Conservation (phyloP, 2,329 filamentous ascomycete species). For the Talaromyces sp. region DNA sequence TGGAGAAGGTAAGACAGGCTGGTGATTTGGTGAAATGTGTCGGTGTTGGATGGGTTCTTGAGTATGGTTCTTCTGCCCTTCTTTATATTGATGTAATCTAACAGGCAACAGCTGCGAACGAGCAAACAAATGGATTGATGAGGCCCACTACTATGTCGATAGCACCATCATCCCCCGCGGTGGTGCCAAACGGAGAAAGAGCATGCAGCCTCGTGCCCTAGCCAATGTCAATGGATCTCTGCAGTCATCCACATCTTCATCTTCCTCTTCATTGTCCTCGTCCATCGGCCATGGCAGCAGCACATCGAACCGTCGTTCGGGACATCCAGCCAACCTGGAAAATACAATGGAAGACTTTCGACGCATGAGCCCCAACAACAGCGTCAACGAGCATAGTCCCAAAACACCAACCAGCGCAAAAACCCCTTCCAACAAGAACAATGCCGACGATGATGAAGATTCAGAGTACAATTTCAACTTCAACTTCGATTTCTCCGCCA, state of each 20-base stretch:
- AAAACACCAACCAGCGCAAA: constrained; percentile 28
- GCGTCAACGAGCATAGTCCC: constrained; percentile 22
- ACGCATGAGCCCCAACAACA: constrained; percentile 34
- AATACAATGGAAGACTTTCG: constrained; percentile 28
- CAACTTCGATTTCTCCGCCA: constrained; percentile 37
- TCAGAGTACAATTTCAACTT: constrained; percentile 21
- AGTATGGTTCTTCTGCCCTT: constrained; percentile 57
- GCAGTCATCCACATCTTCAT: constrained; percentile 23
- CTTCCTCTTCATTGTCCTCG: constrained; percentile 5
- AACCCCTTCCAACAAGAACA: neutral
- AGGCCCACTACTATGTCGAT: constrained; percentile 66
- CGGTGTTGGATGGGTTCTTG: constrained; percentile 81
- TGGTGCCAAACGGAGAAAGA: constrained; percentile 69
- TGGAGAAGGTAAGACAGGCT: constrained; percentile 74
- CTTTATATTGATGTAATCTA: constrained; percentile 17
- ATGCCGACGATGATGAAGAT: neutral
- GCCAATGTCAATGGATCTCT: constrained; percentile 66
- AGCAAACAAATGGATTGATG: constrained; percentile 72
- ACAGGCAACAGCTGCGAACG: constrained; percentile 62
- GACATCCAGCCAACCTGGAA: constrained; percentile 23
- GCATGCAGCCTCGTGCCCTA: constrained; percentile 72
- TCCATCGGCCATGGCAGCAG: neutral
- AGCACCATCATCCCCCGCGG: constrained; percentile 65
- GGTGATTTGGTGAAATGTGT: constrained; percentile 78
- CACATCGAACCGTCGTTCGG: constrained; percentile 28